Evolutionary conservation across 2,329 filamentous ascomycete genomes (phyloP).

Genomic region (Podosphaera leucotricha): DNA sequence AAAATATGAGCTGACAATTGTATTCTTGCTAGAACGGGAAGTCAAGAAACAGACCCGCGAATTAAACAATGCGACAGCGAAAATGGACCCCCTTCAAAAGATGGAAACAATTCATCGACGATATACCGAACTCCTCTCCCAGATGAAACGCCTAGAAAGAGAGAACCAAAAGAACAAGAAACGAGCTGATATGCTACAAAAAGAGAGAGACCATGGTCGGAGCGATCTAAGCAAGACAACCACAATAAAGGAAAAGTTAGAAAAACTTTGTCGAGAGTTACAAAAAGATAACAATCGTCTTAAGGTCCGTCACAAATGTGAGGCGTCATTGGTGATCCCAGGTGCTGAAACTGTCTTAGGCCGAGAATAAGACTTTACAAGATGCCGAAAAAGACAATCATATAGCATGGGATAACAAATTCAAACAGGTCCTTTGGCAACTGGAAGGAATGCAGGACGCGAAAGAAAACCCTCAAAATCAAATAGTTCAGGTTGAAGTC

Average conservation of each 20-base stretch:
- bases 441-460: constrained; percentile 75
- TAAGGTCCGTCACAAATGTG: constrained; percentile 35
- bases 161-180: constrained; percentile 95
- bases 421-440: constrained; percentile 57
- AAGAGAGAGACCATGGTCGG: constrained; percentile 79
- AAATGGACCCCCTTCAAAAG: constrained; percentile 79
- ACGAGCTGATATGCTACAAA: constrained; percentile 77
- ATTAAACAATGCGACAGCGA: constrained; percentile 64
- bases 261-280: constrained; percentile 84
- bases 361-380: constrained; percentile 80
- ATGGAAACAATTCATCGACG: constrained; percentile 78
- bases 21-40: constrained; percentile 46
- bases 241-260: constrained; percentile 82
- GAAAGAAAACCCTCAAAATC: constrained; percentile 61
- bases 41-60: constrained; percentile 87
- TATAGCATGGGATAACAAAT: constrained; percentile 62
- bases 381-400: constrained; percentile 68
- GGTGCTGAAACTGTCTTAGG: constrained; percentile 23
- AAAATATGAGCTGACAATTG: constrained; percentile 1
- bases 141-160: constrained; percentile 87
- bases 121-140: constrained; percentile 72
- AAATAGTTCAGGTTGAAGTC: constrained; percentile 61
- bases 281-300: constrained; percentile 96
- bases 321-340: background rate
- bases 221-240: constrained; percentile 78